These are phyloP conservation scores for Fraxinus velutina DNA, from an alignment of 305 asterid species.

Conservation along the genomic window DNA sequence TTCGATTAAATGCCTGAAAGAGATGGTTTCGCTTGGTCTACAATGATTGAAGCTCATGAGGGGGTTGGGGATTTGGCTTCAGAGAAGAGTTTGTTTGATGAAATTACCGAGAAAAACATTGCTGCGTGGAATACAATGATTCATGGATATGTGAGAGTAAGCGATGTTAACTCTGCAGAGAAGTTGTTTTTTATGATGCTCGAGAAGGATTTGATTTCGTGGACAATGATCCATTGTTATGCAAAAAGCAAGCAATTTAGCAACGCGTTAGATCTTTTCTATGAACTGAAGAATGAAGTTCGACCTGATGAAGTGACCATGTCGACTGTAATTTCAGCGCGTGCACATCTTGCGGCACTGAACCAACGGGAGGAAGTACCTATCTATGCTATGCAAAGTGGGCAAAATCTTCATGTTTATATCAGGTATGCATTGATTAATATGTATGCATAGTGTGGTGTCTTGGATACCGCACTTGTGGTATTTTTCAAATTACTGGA, in stretches of 20 bases:
- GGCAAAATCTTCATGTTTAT: slow-evolving; percentile 46
- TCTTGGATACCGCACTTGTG: slow-evolving; percentile 54
- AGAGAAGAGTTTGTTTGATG: slow-evolving; percentile 48
- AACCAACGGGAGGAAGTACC: slow-evolving; percentile 59
- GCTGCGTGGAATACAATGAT: slow-evolving; percentile 59
- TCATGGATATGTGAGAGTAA: slow-evolving; percentile 49
- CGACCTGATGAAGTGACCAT: slow-evolving; percentile 65
- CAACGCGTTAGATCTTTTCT: slow-evolving; percentile 45
- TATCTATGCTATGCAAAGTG: slow-evolving; percentile 28
- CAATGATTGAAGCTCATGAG: slow-evolving; percentile 47
- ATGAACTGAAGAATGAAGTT: slow-evolving; percentile 39
- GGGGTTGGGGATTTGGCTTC: slow-evolving; percentile 44
- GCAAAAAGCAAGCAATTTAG: slow-evolving; percentile 37
- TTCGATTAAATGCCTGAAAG: slow-evolving; percentile 59
- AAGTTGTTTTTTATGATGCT: slow-evolving; percentile 41
- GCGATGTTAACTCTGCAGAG: slow-evolving; percentile 58
- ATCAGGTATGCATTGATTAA: slow-evolving; percentile 62
- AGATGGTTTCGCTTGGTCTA: slow-evolving; percentile 58
- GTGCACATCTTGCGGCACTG: slow-evolving; percentile 69
- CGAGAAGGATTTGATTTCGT: slow-evolving; percentile 50
- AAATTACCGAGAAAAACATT: slow-evolving; percentile 47
- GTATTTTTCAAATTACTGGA: slow-evolving; percentile 56
- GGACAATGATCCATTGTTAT: slow-evolving; percentile 71
- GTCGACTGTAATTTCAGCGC: slow-evolving; percentile 60
- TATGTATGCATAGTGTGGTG: slow-evolving; percentile 73